phyloP scores from a whole-genome alignment of 1,139 yeast genomes.

The Pichia terricola region DNA sequence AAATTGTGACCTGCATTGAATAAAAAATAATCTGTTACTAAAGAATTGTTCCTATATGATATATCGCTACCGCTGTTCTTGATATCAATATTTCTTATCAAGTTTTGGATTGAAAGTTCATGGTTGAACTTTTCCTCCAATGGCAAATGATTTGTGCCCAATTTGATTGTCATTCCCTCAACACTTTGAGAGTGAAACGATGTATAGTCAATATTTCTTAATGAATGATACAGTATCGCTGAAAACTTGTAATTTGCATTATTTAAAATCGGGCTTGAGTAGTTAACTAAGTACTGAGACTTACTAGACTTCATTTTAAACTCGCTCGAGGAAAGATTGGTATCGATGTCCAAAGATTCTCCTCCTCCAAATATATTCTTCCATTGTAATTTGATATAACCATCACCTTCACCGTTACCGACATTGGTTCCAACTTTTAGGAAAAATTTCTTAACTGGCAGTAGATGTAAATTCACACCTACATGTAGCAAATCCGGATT shows the following conservation, averaged over 20 bases:
- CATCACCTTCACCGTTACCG: constrained; percentile 94
- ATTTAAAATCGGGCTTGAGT: constrained; percentile 51
- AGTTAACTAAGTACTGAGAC: constrained; percentile 59
- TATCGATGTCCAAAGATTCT: constrained; percentile 67
- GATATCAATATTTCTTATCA: constrained; percentile 47
- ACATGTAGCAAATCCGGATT: constrained; percentile 30
- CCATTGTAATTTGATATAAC: constrained; percentile 69
- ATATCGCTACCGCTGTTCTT: constrained; percentile 14
- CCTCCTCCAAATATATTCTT: constrained; percentile 85
- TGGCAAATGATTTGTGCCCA: constrained; percentile 29
- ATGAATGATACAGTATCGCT: constrained; percentile 44
- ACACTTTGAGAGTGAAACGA: constrained; percentile 48
- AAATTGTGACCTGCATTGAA: constrained; percentile 50
- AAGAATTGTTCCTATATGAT: constrained; percentile 20
- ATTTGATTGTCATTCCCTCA: constrained; percentile 49
- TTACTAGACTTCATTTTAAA: constrained; percentile 65
- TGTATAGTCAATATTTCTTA: constrained; percentile 60
- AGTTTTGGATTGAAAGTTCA: constrained; percentile 56
- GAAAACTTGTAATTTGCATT: constrained; percentile 47
- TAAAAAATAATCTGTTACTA: constrained; percentile 23
- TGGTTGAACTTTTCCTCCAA: constrained; percentile 28
- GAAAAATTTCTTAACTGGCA: constrained; percentile 56
- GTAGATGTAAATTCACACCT: constrained; percentile 45
- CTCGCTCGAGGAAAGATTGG: constrained; percentile 39
- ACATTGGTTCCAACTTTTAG: constrained; percentile 91